A percentile compares a stretch with the other conserved stretches of the same genome.
Evolutionary conservation across 495 filamentous ascomycete species (phyloP).

Genomic region (Echria macrotheca): DNA sequence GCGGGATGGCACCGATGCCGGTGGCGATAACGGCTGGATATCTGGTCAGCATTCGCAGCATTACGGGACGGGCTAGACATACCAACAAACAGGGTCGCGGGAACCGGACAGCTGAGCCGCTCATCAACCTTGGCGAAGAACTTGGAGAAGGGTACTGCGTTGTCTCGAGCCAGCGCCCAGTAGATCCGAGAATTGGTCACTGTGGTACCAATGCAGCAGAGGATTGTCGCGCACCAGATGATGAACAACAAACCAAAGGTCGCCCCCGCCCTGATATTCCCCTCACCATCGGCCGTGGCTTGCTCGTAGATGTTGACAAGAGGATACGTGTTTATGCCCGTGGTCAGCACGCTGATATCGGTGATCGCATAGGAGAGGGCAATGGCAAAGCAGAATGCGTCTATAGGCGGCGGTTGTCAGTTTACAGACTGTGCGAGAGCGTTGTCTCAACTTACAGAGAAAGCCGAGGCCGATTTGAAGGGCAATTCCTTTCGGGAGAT

Average conservation of each 20-base stretch:
- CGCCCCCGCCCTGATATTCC: conserved; percentile 38
- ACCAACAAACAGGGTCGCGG: conserved; percentile 60
- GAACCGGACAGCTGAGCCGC: conserved; percentile 57
- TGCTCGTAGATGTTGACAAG: conserved; percentile 74
- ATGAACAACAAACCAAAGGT: conserved; percentile 65
- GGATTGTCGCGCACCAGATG: conserved; percentile 57
- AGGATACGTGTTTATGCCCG: conserved; percentile 57
- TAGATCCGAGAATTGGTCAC: conserved; percentile 78
- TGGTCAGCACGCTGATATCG: conserved; percentile 56
- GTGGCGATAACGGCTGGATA: conserved; percentile 47
- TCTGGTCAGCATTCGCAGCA: neutral
- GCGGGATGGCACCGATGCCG: conserved; percentile 66
- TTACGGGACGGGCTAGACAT: neutral
- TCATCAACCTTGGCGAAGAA: conserved; percentile 46
- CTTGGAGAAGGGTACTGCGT: conserved; percentile 50
- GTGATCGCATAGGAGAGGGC: conserved; percentile 67
- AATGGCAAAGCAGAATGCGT: conserved; percentile 69
- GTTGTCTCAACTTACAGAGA: conserved; percentile 32
- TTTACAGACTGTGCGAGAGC: neutral
- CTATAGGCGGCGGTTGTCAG: conserved; percentile 6
- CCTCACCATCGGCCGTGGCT: conserved; percentile 52
- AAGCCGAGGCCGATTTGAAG: conserved; percentile 56
- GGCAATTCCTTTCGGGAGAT: conserved; percentile 60
- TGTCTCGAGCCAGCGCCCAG: conserved; percentile 77
- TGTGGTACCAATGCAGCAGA: conserved; percentile 61